Evolutionary conservation across 176 grass and related monocot genomes (phyloP), one percentile per base, ranked within the genome.

Genomic region (Saccharum spontaneum): DNA sequence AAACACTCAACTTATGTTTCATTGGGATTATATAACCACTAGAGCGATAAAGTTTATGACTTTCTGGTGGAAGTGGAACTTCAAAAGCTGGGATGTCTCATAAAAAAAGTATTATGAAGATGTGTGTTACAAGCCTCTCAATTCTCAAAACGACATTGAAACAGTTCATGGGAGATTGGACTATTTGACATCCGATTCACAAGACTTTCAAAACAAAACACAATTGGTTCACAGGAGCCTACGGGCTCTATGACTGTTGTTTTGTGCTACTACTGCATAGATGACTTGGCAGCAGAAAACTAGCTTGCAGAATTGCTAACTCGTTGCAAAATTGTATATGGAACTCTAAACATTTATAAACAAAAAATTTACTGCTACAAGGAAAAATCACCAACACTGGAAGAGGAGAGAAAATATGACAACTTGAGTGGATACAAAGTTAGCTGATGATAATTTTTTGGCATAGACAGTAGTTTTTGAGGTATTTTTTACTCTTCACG

Each of bases 31-130:
- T 24, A 16, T 78, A 40, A 59, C 66, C 22, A 70, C n/a, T 26
- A 81, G 39, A 69, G 67, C 12, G 33, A 76, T 68, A 13, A 43
- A 69, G 8, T 78, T 54, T 24, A 33, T 71, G 40, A 63, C 39
- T 50, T 79, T 73, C 67, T 41, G 3, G 5, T 46, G 41, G 37
- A 69, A 69, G 8, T 45, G 28, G 12, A 60, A 44, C 54, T 71
- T 45, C 20, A 36, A 52, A 65, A 10, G 30, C 8, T 66, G 22
- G 30, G 10, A 28, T 64, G 43, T 28, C 23, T 86, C 61, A 79
- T 71, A n/a, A 85, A 15, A 40, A 44, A 69, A 69, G 12, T 86
- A 23, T 45, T 20, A 71, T 36, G 30, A 60, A 34, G 28, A 76
- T 40, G 23, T 71, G 39, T 71, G 20, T 71, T 44, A 71, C 34